Evolutionary conservation across 805 yeast genomes (phyloP), one percentile per base, ranked within the genome.

Genomic region (Suhomyces prunicola): DNA sequence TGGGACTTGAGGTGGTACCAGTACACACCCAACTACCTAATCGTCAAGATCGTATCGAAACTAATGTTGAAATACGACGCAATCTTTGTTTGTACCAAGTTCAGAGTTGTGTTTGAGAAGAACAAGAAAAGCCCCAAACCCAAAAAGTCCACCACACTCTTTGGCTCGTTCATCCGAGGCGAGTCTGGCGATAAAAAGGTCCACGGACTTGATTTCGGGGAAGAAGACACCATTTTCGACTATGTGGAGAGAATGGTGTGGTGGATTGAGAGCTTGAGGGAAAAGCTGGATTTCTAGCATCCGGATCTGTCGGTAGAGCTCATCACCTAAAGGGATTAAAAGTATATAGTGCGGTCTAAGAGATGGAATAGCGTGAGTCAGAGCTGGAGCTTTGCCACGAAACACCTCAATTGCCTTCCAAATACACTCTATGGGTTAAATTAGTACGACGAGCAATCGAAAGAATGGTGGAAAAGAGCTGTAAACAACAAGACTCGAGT

Each of bases 1-100:
- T 88, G 87, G 80, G 79, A 84, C 54, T 68, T 80, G 36, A 73
- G 92, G 45, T 88, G 86, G 79, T 87, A 86, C 57, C 61, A 84
- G 80, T 58, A 83, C 77, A 54, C 80, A 72, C 72, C 83, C 63
- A 60, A 62, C 69, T 33, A 72, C 65, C 48, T 77, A 77, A 52
- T 65, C 73, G 7, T 54, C 23, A 70, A 77, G 17, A 76, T 82
- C 5, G 60, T 87, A 48, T 66, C 70, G 50, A 76, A 77, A 53
- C 60, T 79, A 19, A 65, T 80, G 31, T 60, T 68, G 5, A 65
- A 70, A 48, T 76, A 77, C 48, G 81, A 79, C 45, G 63, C 70
- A n/a, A 67, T 73, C 2, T 69, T 66, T 47, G 62, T 80, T 31
- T 68, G 74, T 39, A 69, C 78, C 36, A 68, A 68, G 39, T 54